A percentile compares a stretch with the other conserved stretches of the same genome.
phyloP scores from a whole-genome alignment of 164 flowering plant species.

The Vitis rotundifolia region DNA sequence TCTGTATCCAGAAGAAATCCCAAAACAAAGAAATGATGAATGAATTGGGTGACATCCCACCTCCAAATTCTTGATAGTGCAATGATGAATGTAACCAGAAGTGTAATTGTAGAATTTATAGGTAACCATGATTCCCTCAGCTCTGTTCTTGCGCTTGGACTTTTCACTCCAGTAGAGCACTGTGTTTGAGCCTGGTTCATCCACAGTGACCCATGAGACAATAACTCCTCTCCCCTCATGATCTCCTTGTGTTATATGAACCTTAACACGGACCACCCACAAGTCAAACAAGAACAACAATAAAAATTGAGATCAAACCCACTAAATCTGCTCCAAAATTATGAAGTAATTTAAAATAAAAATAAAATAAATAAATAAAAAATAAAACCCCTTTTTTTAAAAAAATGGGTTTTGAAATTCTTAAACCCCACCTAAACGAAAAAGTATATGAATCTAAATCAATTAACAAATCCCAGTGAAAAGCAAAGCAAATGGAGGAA shows the following conservation, averaged over 20 bases:
- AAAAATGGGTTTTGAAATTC: too few relatives aligned
- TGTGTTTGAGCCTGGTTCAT: conserved; percentile 49
- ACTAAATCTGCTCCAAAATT: not conserved
- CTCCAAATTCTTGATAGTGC: conserved; percentile 55
- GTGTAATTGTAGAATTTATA: conserved; percentile 68
- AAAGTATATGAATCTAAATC: too few relatives aligned
- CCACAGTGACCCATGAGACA: conserved; percentile 74
- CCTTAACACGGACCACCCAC: conserved; percentile 30
- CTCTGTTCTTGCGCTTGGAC: conserved; percentile 25
- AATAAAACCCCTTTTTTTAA: not conserved
- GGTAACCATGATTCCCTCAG: conserved; percentile 31
- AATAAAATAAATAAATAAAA: not conserved
- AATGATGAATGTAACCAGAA: conserved; percentile 81
- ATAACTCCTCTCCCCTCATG: conserved; percentile 65
- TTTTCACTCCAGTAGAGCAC: conserved; percentile 54
- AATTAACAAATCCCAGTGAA: not conserved
- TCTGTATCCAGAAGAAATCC: too few relatives aligned
- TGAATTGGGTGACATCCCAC: conserved; percentile 25
- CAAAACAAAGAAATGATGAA: too few relatives aligned
- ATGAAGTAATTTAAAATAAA: not conserved
- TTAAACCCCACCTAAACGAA: too few relatives aligned
- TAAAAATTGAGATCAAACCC: not conserved
- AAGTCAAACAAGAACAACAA: not conserved
- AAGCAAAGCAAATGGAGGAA: not conserved
- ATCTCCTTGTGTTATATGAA: conserved; percentile 89